Conservation (phyloP, 2,329 filamentous ascomycete species). For the Botrytis aclada region DNA sequence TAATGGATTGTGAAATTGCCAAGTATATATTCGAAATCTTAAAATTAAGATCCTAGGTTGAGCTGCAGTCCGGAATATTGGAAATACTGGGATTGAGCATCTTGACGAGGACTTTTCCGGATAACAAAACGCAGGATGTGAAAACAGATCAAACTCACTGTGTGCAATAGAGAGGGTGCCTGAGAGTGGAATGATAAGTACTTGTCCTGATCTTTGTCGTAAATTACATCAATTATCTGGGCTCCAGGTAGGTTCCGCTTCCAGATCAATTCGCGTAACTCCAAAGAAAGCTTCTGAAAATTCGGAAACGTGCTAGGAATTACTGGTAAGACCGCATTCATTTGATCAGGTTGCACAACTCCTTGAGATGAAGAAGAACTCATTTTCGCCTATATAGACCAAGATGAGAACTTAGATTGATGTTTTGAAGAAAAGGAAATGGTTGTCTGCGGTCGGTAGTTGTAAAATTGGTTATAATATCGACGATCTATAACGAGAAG, state of each 20-base stretch:
- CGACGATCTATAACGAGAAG: neutral
- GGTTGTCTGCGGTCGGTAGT: neutral
- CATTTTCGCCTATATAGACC: neutral
- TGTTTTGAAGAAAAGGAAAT: neutral
- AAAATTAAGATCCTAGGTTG: neutral
- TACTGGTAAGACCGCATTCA: neutral
- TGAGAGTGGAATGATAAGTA: slow-evolving; percentile 2
- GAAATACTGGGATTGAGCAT: neutral
- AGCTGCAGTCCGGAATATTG: neutral
- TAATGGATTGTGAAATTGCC: neutral
- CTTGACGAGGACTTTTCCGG: neutral
- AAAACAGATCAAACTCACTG: neutral
- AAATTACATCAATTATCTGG: slow-evolving; percentile 9
- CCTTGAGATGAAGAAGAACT: neutral
- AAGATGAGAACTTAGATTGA: neutral
- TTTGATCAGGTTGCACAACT: no score
- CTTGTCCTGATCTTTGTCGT: slow-evolving; percentile 8
- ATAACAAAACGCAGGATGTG: neutral
- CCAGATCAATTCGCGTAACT: slow-evolving; percentile 2
- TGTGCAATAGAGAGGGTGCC: neutral
- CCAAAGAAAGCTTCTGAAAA: neutral
- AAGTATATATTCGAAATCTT: neutral
- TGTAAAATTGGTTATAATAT: neutral
- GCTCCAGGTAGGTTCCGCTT: neutral
- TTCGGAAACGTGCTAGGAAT: neutral